phyloP scores from a whole-genome alignment of 192 early-diverging fungal genomes.

The Rhizophagus prolifer region DNA sequence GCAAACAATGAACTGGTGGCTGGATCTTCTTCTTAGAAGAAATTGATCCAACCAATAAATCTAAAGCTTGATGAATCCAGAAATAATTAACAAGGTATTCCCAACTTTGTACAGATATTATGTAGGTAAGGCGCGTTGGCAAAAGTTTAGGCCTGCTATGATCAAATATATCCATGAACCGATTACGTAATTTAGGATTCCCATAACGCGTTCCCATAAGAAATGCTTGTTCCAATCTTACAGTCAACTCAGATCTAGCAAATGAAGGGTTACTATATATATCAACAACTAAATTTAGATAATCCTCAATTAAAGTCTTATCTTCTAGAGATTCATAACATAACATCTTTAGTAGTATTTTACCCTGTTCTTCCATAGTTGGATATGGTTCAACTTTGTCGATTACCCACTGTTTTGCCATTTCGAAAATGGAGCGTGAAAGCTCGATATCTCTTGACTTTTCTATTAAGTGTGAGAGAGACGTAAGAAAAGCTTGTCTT shows the following conservation, averaged over 20 bases:
- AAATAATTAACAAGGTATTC: conserved; percentile 80
- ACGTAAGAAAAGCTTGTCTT: conserved; percentile 79
- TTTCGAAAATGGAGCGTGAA: conserved; percentile 71
- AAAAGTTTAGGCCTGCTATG: conserved; percentile 69
- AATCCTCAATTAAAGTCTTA: conserved; percentile 73
- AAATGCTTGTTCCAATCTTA: conserved; percentile 92
- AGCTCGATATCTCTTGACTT: conserved; percentile 75
- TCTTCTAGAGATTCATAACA: conserved; percentile 72
- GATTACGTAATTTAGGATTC: conserved; percentile 75
- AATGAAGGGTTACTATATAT: conserved; percentile 86
- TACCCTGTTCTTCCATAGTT: conserved; percentile 95
- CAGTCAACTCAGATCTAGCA: conserved; percentile 86
- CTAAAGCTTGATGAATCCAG: conserved; percentile 92
- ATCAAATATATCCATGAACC: conserved; percentile 83
- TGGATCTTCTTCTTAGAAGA: conserved; percentile 41
- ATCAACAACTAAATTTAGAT: conserved; percentile 85
- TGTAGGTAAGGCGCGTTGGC: conserved; percentile 79
- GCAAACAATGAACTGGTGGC: conserved; percentile 42
- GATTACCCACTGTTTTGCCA: conserved; percentile 87
- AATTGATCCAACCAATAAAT: conserved; percentile 76
- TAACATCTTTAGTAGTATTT: conserved; percentile 91
- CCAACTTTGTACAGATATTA: conserved; percentile 95
- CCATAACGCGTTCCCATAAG: conserved; percentile 82
- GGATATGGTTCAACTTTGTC: conserved; percentile 84
- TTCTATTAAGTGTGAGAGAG: conserved; percentile 82